These are phyloP conservation scores for Candida arabinofermentans DNA, from an alignment of 805 yeast species.

Conservation along the genomic window DNA sequence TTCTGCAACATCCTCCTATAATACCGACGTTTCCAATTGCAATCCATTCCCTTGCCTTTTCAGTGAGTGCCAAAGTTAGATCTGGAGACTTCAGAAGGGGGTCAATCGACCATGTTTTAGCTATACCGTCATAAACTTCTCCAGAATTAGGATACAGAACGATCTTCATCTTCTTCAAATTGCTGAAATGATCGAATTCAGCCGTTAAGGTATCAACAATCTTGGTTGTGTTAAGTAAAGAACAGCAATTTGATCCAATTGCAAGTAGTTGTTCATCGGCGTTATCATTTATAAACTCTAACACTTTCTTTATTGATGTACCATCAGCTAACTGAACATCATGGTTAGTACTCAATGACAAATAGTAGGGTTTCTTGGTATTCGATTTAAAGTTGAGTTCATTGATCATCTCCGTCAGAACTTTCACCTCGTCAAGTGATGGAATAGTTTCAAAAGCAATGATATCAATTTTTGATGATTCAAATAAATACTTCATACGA, in stretches of 20 bases:
- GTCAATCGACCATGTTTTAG: conserved; percentile 37
- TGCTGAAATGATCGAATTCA: conserved; percentile 9
- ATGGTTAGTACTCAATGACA: conserved; percentile 39
- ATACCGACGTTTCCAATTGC: conserved; percentile 38
- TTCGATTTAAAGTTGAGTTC: conserved; percentile 14
- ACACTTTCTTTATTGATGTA: conserved; percentile 34
- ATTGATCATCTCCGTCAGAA: conserved; percentile 39
- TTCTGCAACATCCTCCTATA: conserved; percentile 77
- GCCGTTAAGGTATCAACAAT: conserved; percentile 33
- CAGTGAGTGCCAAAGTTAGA: conserved; percentile 34
- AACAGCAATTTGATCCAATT: conserved; percentile 69
- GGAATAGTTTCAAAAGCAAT: conserved; percentile 76
- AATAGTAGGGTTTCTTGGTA: conserved; percentile 17
- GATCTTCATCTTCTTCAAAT: conserved; percentile 33
- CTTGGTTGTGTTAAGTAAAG: conserved; percentile 36
- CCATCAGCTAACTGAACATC: conserved; percentile 46
- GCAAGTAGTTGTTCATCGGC: conserved; percentile 32
- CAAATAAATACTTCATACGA: conserved; percentile 36
- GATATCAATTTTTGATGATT: conserved; percentile 44
- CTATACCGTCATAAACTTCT: conserved; percentile 50
- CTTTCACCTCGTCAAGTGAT: conserved; percentile 49
- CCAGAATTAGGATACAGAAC: conserved; percentile 77
- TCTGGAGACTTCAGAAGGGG: conserved; percentile 8
- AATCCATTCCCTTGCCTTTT: conserved; percentile 38
- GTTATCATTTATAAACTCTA: conserved; percentile 18